Evolutionary conservation across 2,329 filamentous ascomycete genomes (phyloP), one percentile per base, ranked within the genome.

Genomic region (Phoma sp.): DNA sequence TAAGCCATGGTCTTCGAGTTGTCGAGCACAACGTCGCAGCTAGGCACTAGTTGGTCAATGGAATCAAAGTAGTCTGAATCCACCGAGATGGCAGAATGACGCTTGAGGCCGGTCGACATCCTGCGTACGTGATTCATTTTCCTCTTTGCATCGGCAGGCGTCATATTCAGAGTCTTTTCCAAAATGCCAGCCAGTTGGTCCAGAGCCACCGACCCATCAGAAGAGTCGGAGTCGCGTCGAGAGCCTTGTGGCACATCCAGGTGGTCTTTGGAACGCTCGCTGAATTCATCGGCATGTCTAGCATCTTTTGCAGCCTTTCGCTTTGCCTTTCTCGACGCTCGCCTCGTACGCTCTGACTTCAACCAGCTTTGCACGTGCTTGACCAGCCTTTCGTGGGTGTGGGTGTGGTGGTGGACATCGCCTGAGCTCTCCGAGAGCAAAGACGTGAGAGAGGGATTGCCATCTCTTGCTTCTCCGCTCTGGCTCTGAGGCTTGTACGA

Each of bases 1-100:
- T 95, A 96, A 45, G 87, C 86, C 65, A 96, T 79, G 0, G 93
- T 96, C 76, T 93, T 95, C 4, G 90, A 89, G 69, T 97, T 97
- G 76, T 98, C 93, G 18, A 98, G 81, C 40, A 88, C 80, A 7
- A 86, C 91, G 72, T 97, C 91, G 62, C 93, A 96, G 60, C 85
- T 86, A 0, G 93, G 93, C 1, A 96, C 91, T n/a, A 90, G 76
- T 14, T 86, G 81, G 58, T 96, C 91, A n/a, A 69, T 68, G n/a
- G 86, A 86, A 59, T 96, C 93, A 13, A 85, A 78, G 62, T 88
- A 90, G 54, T 98, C 93, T 0, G 92, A 96, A 64, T 97, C 93
- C 0, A 91, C 95, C 4, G 89, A 91, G 4, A 81, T 82, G 1
- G 80, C 63, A 72, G 80, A 66, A 77, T 77, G 66, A 62, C 80